Evolutionary conservation across 148 eudicot species (phyloP).

Genomic region (Selenicereus undatus): DNA sequence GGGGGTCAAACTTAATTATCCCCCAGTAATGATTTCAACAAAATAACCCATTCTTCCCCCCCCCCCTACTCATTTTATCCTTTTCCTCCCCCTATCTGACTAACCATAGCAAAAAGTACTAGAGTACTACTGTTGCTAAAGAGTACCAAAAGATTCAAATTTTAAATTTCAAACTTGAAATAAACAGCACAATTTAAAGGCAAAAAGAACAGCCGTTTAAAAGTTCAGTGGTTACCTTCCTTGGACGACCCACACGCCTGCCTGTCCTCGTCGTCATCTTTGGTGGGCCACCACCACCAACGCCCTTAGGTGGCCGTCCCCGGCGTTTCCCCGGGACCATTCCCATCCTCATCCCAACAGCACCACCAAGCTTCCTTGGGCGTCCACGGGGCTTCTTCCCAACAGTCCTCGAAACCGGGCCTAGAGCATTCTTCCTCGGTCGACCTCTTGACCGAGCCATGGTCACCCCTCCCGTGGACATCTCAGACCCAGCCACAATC

Average conservation of each 20-base stretch:
- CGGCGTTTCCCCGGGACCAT: slow-evolving; percentile 15
- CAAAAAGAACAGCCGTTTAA: not conserved
- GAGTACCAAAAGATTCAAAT: not conserved
- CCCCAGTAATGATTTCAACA: not conserved
- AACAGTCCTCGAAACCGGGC: slow-evolving; percentile 9
- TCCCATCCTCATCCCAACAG: not conserved
- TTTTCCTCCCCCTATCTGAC: not conserved
- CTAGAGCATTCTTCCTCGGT: slow-evolving; percentile 42
- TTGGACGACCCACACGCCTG: slow-evolving; percentile 36
- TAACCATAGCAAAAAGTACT: no score
- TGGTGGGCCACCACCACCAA: slow-evolving; percentile 25
- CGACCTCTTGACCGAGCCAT: slow-evolving; percentile 45
- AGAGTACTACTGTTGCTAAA: not conserved
- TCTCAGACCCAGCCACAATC: not conserved
- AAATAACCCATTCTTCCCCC: not conserved
- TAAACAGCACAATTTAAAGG: not conserved
- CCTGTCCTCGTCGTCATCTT: slow-evolving; percentile 27
- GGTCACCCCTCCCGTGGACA: slow-evolving; percentile 3
- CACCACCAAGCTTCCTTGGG: slow-evolving; percentile 39
- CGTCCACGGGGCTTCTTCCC: slow-evolving; percentile 39
- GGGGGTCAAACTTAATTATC: no score
- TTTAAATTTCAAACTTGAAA: slow-evolving; percentile 19
- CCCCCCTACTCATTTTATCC: not conserved
- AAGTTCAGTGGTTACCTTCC: slow-evolving; percentile 30
- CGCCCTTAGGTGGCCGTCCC: slow-evolving; percentile 29